Base-by-base conservation (phyloP, 352 stramenopile genomes). In the Globisporangium middletonii region DNA sequence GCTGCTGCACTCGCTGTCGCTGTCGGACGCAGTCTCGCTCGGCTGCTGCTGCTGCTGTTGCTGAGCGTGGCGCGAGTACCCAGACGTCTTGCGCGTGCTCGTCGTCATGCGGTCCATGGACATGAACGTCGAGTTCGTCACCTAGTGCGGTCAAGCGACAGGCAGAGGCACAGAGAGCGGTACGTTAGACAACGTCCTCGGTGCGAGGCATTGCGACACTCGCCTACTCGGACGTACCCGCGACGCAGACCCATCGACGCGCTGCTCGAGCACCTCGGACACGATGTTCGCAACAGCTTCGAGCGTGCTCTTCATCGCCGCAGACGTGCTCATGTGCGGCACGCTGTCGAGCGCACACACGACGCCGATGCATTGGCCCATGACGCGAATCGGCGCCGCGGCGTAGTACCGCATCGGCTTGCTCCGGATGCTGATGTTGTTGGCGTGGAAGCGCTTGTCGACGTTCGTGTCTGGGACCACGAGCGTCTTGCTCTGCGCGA, bases 251-350 rank as follows among this genome's bases (percentile, higher is more conserved):
- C 55, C 44, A 18, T 81, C 65, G 18, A 88, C 53, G 26, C 83
- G 78, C 62, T 92, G 78, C 57, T 92, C 83, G 16, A 92, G 68
- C 16, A 92, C 83, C 47, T 92, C 79, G 0, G 79, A 89, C n/a
- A 86, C 83, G 37, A 92, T 92, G 26, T 86, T 89, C 6, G 79
- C 79, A 38, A 92, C 73, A 0, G 79, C 78, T 50, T 90, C 83
- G 18, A 92, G 73, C 6, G 78, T 92, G 43, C 76, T 88, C 35
- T 65, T 73, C 78, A 88, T 89, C 11, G 73, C 62, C 1, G 74
- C 52, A 0, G 74, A 79, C 2, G 79, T 90, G 23, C 64, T 55
- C 9, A 55, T 59, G 48, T 88, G 83, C 2, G 83, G 67, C 19
- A 64, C 51, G 9, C 60, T 74, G 48, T 92, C 83, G 19, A 92